Evolutionary conservation across 768 basidiomycete species (phyloP).

Genomic region (Lentinula detonsa): DNA sequence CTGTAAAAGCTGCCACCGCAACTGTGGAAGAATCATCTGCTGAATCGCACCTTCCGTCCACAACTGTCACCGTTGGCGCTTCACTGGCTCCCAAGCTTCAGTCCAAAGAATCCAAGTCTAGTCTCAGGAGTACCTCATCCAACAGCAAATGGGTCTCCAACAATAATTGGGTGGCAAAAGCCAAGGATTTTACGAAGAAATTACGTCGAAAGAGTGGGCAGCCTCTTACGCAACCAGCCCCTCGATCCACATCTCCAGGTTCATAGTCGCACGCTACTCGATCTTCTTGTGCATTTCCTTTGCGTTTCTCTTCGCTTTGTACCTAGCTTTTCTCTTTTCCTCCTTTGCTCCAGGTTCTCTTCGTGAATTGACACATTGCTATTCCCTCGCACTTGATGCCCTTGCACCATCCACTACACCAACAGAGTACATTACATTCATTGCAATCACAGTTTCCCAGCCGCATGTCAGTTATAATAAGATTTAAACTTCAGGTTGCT

Average conservation of each 20-base stretch:
- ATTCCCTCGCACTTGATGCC: background rate
- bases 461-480: background rate
- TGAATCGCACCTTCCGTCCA: conserved; percentile 28
- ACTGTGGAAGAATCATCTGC: conserved; percentile 24
- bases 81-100: conserved; percentile 18
- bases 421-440: conserved; percentile 1
- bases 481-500: no score
- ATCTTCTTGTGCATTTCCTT: conserved; percentile 2
- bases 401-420: background rate
- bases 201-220: conserved; percentile 32
- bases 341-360: background rate
- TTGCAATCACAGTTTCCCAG: background rate
- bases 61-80: conserved; percentile 22
- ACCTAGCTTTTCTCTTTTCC: background rate
- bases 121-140: conserved; percentile 16
- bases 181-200: conserved; percentile 36
- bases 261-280: background rate
- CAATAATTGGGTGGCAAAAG: conserved; percentile 26
- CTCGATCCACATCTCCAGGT: conserved; percentile 2
- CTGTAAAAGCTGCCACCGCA: conserved; percentile 39
- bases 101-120: conserved; percentile 27
- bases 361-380: conserved; percentile 1
- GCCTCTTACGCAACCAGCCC: conserved; percentile 3
- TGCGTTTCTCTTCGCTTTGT: conserved; percentile 1
- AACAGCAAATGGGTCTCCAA: conserved; percentile 4